Percentiles rank a stretch among this genome's conserved stretches.
Evolutionary conservation across 805 yeast species (phyloP).

Genomic region (Henningerozyma blattae): DNA sequence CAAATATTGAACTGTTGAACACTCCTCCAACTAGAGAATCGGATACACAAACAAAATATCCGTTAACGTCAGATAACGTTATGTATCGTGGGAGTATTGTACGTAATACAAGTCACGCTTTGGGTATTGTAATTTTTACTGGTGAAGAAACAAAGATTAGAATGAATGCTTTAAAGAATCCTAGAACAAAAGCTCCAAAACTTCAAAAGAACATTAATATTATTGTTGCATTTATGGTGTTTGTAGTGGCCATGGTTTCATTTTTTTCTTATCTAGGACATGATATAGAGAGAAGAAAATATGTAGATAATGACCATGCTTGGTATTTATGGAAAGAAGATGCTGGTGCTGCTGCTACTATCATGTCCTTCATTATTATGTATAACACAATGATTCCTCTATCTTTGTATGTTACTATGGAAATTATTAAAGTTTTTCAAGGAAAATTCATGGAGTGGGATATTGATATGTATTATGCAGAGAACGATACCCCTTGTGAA

Average conservation of each 20-base stretch:
- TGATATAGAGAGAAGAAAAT: conserved; percentile 34
- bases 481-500: conserved; percentile 81
- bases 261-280: conserved; percentile 77
- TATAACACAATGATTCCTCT: conserved; percentile 92
- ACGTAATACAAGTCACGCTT: conserved; percentile 63
- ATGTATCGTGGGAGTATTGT: conserved; percentile 82
- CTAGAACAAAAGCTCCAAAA: conserved; percentile 88
- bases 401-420: conserved; percentile 93
- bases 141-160: conserved; percentile 95
- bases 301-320: conserved; percentile 28
- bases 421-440: conserved; percentile 84
- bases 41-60: conserved; percentile 25
- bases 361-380: conserved; percentile 96
- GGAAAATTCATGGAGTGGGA: conserved; percentile 74
- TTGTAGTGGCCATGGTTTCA: conserved; percentile 61
- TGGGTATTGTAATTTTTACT: conserved; percentile 80
- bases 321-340: conserved; percentile 72
- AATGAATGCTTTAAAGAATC: conserved; percentile 86
- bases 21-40: too few relatives aligned
- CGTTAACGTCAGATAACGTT: conserved; percentile 74
- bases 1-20: too few relatives aligned
- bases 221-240: conserved; percentile 81
- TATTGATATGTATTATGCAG: conserved; percentile 84
- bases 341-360: conserved; percentile 76
- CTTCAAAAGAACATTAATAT: conserved; percentile 71